Conservation (phyloP, 768 basidiomycete genomes). For the Pleurotus pulmonarius region DNA sequence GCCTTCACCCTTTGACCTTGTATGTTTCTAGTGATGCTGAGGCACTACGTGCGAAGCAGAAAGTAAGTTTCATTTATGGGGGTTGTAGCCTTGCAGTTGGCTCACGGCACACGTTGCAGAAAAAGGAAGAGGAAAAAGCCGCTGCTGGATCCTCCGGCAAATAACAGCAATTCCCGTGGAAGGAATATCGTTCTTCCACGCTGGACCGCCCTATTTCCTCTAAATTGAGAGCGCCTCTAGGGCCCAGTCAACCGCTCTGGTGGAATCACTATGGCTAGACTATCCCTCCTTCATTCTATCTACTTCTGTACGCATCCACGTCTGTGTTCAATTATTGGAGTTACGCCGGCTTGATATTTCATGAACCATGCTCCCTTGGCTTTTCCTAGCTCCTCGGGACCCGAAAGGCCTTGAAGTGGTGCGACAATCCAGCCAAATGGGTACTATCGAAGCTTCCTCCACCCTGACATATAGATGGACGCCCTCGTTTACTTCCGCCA, state of each 20-base stretch:
- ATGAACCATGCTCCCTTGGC: background rate
- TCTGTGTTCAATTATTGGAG: background rate
- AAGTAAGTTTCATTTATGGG: conserved; percentile 40
- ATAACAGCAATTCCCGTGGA: conserved; percentile 25
- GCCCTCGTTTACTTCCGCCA: background rate
- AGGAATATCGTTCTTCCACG: conserved; percentile 2
- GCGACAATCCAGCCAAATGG: conserved; percentile 1
- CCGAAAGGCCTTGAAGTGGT: background rate
- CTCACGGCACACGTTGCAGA: conserved; percentile 27
- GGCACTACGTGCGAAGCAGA: conserved; percentile 72
- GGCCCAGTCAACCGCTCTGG: too few species aligned
- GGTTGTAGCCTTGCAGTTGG: background rate
- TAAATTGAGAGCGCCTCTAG: background rate
- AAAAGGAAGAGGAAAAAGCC: conserved; percentile 50
- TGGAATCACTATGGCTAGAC: too few species aligned
- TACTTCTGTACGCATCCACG: background rate
- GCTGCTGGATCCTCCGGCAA: conserved; percentile 26
- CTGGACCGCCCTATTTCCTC: conserved; percentile 1
- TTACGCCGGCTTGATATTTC: background rate
- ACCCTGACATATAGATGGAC: background rate
- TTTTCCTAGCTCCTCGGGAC: background rate
- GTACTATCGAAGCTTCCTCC: background rate
- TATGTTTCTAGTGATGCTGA: conserved; percentile 62
- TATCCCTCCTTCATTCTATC: too few species aligned
- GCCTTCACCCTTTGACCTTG: conserved; percentile 16